Base-by-base conservation (phyloP, 2,329 filamentous ascomycete genomes). In the Diplodia intermedia region DNA sequence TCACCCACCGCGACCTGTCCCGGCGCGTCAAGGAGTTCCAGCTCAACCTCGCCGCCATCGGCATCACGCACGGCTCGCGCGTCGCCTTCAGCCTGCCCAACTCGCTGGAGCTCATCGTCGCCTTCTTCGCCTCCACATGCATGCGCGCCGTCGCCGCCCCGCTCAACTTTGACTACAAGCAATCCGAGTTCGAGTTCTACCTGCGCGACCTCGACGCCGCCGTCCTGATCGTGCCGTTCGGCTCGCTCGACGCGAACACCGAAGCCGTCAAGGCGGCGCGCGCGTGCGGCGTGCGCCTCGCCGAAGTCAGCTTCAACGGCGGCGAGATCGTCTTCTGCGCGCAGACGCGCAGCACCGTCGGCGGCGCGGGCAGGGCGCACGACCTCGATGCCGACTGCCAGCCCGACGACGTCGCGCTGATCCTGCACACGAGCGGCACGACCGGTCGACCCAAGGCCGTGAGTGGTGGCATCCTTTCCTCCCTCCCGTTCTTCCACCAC, bases 121-220 rank as follows among this genome's bases (percentile, higher is more conserved):
- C 90, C 1, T 94, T 93, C 79, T 84, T 93, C 36, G 91, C 90
- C 15, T 84, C 87, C 18, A 86, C 90, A 15, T 91, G 89, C 86
- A 91, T 93, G 82, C 86, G 91, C 73, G 89, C 84, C 49, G 88
- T 93, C 71, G 91, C 91, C 7, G 91, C 91, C 3, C 91, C 91
- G 23, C 83, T 94, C 70, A 93, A 94, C 78, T 88, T 91, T 43
- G 89, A 88, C 62, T 93, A 93, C 82, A 93, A 92, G 81, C 90
- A 93, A 79, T 88, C 88, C 67, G 91, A 93, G 79, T 93, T 93
- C 76, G 91, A 93, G 78, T 94, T 93, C 79, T 93, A 93, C 78
- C 92, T 94, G 73, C 88, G 91, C 70, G 91, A 94, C 76, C 84
- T 93, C 73, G 89, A 88, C 74, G 92, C 91, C 9, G 88, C 88